phyloP scores from a whole-genome alignment of 1,139 yeast species.

The Kodamaea fungicola region DNA sequence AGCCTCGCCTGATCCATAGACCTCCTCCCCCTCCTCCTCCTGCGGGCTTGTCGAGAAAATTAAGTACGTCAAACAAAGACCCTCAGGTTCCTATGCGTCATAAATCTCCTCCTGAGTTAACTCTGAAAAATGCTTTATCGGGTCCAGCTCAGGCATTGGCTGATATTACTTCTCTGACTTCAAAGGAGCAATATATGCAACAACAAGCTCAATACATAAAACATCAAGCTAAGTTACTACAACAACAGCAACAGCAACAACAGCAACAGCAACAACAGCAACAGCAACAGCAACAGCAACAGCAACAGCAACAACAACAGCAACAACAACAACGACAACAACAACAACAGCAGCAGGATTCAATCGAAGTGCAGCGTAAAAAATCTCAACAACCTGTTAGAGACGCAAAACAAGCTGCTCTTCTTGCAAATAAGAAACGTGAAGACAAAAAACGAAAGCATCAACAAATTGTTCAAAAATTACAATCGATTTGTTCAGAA shows the following conservation, averaged over 20 bases:
- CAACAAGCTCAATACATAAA: slow-evolving; percentile 11
- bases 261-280: slow-evolving; percentile 7
- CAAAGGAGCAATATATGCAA: slow-evolving; percentile 13
- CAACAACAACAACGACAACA: slow-evolving; percentile 2
- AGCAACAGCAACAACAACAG: slow-evolving; percentile 6
- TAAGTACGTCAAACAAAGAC: neutral
- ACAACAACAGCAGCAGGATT: slow-evolving; percentile 2
- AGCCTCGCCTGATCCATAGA: slow-evolving; percentile 27
- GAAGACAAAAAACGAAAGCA: slow-evolving; percentile 70
- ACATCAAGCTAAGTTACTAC: slow-evolving; percentile 7
- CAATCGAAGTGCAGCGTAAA: slow-evolving; percentile 6
- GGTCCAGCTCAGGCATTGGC: slow-evolving; percentile 16
- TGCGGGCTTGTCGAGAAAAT: neutral
- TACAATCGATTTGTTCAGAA: slow-evolving; percentile 74
- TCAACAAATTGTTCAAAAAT: slow-evolving; percentile 64
- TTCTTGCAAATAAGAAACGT: slow-evolving; percentile 63
- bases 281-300: slow-evolving; percentile 10
- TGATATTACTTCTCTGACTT: slow-evolving; percentile 9
- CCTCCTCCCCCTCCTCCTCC: slow-evolving; percentile 27
- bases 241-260: slow-evolving; percentile 3
- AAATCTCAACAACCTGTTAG: slow-evolving; percentile 40
- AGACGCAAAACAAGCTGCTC: slow-evolving; percentile 55
- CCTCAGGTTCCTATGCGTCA: neutral
- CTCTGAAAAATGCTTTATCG: slow-evolving; percentile 4
- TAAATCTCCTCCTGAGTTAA: neutral